These are phyloP conservation scores for Rhododendron henanense DNA, from an alignment of 148 eudicot species.

Conservation along the genomic window DNA sequence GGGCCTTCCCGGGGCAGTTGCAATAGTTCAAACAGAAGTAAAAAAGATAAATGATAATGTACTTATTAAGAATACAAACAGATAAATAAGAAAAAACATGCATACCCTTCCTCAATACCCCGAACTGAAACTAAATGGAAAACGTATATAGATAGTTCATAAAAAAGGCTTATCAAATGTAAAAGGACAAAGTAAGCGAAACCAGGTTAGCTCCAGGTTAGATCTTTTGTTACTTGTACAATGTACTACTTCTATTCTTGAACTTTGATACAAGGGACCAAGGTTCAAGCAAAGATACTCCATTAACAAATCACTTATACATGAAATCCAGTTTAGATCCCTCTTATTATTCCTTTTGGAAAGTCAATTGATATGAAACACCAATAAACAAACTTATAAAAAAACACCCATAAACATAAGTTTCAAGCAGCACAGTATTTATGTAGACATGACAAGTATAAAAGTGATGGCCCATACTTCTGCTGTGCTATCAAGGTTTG, in stretches of 20 bases:
- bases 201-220: neutral
- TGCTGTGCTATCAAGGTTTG: constrained; percentile 97
- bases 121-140: neutral
- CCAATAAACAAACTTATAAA: neutral
- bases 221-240: neutral
- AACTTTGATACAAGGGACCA: neutral
- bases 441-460: neutral
- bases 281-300: neutral
- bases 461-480: constrained; percentile 50
- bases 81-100: neutral
- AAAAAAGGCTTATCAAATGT: neutral
- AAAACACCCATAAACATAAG: neutral
- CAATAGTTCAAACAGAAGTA: neutral
- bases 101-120: neutral
- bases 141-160: neutral
- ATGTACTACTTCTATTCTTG: neutral
- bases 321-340: neutral
- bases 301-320: neutral
- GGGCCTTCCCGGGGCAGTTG: neutral
- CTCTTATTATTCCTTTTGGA: neutral
- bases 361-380: neutral
- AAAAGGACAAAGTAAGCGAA: neutral
- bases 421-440: constrained; percentile 1
- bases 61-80: neutral
- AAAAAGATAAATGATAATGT: neutral